Base-by-base conservation (phyloP, 306 rosid genomes). In the Cucumis melo region DNA sequence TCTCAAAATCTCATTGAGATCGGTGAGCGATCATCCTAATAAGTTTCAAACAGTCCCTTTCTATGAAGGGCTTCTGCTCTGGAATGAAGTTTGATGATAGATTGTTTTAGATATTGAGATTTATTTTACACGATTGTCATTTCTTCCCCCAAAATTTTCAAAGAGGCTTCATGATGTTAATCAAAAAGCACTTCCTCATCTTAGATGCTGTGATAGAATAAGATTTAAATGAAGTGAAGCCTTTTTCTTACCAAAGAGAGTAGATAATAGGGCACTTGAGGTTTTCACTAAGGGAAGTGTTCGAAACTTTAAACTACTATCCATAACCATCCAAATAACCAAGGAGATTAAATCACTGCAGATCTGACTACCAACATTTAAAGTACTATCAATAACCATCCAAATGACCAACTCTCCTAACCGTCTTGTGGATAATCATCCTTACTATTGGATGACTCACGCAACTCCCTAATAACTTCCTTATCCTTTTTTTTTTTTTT, bases 1-100 rank as follows among this genome's bases (percentile, higher is more conserved):
- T 80, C 92, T 91, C 79, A 93, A 93, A 90, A 82, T 93, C 66
- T 86, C 87, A 57, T 84, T 93, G 61, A 87, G 91, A 93, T 86
- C 89, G 87, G 98, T 94, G 87, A 15, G 76, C 2, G 10, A 72
- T 10, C 38, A 50, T 46, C 23, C 76, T 71, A 14, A 21, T 8
- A 44, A 72, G 34, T 44, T 48, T 48, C 13, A 13, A 48, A 46
- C 58, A 8, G 75, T 14, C 23, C 9, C 36, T 39, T 19, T 66
- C 53, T 46, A 7, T 23, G 41, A 23, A 23, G 4, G 58, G 9
- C 58, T 23, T 14, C 58, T 24, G 41, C 58, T 23, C 39, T 44
- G 57, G 59, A 24, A 46, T 8, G 75, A 71, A 23, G 16, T 41
- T 71, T 71, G 58, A 46, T 71, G 41, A 46, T 23, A 3, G 39